Conservation (phyloP, 2,329 filamentous ascomycete species). For the Simplicillium sp. region DNA sequence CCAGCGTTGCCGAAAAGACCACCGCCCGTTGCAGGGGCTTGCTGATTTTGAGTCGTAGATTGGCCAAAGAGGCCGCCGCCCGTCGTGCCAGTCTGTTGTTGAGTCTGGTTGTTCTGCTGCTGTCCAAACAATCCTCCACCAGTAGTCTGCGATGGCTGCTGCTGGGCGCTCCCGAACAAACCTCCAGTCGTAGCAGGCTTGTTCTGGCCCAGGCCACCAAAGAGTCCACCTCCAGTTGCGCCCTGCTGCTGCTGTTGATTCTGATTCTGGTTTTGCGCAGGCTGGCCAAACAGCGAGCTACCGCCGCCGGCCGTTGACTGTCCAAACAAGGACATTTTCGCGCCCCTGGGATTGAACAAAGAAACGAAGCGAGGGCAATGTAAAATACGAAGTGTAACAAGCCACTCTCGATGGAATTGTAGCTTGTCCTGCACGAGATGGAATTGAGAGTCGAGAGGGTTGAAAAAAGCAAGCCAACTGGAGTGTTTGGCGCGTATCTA, state of each 20-base stretch:
- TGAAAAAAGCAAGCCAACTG: neutral
- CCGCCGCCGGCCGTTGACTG: slow-evolving; percentile 7
- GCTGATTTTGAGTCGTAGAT: slow-evolving; percentile 15
- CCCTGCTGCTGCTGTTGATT: slow-evolving; percentile 8
- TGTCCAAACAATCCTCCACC: slow-evolving; percentile 12
- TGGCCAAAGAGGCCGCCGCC: slow-evolving; percentile 22
- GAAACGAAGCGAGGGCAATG: no score
- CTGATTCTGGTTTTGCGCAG: slow-evolving; percentile 7
- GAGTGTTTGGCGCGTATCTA: slow-evolving; percentile 2
- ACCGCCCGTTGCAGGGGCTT: slow-evolving; percentile 9
- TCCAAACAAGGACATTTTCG: slow-evolving; percentile 9
- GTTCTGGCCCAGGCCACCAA: slow-evolving; percentile 5
- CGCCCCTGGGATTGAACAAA: no score
- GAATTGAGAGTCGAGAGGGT: no score
- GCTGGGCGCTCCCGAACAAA: slow-evolving; percentile 10
- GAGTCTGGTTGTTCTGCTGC: slow-evolving; percentile 1
- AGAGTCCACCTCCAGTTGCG: slow-evolving; percentile 9
- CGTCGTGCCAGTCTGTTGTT: slow-evolving; percentile 11
- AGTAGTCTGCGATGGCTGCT: slow-evolving; percentile 10
- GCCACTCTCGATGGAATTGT: neutral
- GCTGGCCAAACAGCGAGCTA: slow-evolving; percentile 13
- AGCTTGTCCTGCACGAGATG: slow-evolving; percentile 4
- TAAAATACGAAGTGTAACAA: no score
- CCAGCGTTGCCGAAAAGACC: slow-evolving; percentile 15
- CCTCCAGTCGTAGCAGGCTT: slow-evolving; percentile 5